Evolutionary conservation across 345 rosid species (phyloP).

Genomic region (Eucalyptus curtisii): DNA sequence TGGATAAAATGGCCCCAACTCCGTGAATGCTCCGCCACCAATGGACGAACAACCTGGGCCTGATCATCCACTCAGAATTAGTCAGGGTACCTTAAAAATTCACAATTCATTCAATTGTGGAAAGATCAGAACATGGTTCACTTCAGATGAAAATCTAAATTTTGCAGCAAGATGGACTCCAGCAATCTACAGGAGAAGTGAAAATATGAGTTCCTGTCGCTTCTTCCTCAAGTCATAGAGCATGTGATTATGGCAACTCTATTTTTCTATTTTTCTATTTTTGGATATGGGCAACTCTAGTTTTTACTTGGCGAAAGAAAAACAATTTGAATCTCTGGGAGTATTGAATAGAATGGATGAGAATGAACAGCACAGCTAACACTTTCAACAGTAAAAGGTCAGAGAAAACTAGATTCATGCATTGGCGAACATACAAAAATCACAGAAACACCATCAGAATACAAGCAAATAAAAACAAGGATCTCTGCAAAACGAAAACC

Average conservation of each 20-base stretch:
- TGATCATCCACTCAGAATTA: conserved; percentile 6
- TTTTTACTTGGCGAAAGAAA: neutral
- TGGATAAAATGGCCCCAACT: conserved; percentile 89
- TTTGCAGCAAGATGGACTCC: neutral
- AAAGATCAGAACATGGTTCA: neutral
- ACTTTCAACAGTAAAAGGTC: neutral
- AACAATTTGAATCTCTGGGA: neutral
- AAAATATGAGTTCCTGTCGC: neutral
- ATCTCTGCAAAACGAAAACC: neutral
- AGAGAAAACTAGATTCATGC: neutral
- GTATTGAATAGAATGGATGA: neutral
- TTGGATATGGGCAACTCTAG: neutral
- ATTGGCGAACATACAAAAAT: neutral
- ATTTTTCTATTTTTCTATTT: neutral
- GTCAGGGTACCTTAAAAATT: neutral
- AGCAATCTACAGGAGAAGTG: neutral
- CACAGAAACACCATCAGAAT: neutral
- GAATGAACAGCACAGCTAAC: neutral
- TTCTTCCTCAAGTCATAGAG: neutral
- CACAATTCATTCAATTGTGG: neutral
- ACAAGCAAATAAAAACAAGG: neutral
- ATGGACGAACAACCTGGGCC: conserved; percentile 96
- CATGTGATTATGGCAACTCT: neutral
- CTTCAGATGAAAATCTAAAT: neutral
- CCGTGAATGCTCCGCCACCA: conserved; percentile 95